phyloP scores from a whole-genome alignment of 148 eudicot species.

The Camellia japonica region DNA sequence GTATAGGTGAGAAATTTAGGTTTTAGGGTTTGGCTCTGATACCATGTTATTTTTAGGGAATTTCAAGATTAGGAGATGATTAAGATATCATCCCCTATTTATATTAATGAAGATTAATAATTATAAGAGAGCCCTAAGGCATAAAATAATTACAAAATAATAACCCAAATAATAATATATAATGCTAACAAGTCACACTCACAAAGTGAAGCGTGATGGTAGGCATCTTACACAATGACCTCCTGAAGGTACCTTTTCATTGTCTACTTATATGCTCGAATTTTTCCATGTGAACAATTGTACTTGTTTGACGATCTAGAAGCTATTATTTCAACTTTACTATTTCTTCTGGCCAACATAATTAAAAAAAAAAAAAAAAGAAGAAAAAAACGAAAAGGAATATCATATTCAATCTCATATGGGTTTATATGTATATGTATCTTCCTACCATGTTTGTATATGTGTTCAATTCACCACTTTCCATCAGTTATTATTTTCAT shows the following conservation, averaged over 20 bases:
- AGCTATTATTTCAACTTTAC: neutral
- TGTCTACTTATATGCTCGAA: neutral
- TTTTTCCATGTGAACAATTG: neutral
- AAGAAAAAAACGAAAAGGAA: neutral
- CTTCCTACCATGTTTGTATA: neutral
- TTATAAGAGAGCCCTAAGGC: too few relatives aligned
- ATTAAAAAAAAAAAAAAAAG: neutral
- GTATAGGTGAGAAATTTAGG: too few relatives aligned
- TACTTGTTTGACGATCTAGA: neutral
- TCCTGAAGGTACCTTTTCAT: neutral
- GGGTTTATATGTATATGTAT: neutral
- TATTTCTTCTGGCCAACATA: neutral
- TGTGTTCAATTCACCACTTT: neutral
- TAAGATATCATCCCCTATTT: too few relatives aligned
- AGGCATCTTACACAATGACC: neutral
- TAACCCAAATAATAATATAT: too few relatives aligned
- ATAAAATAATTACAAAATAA: too few relatives aligned
- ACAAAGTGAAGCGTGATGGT: neutral
- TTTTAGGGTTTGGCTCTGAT: too few relatives aligned
- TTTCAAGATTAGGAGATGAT: too few relatives aligned
- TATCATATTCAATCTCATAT: neutral
- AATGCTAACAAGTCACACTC: too few relatives aligned
- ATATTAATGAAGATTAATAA: too few relatives aligned
- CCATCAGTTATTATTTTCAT: neutral
- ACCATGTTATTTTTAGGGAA: too few relatives aligned